Conservation (phyloP, 192 early-diverging fungal genomes). For the Rhizoclosmatium globosum region DNA sequence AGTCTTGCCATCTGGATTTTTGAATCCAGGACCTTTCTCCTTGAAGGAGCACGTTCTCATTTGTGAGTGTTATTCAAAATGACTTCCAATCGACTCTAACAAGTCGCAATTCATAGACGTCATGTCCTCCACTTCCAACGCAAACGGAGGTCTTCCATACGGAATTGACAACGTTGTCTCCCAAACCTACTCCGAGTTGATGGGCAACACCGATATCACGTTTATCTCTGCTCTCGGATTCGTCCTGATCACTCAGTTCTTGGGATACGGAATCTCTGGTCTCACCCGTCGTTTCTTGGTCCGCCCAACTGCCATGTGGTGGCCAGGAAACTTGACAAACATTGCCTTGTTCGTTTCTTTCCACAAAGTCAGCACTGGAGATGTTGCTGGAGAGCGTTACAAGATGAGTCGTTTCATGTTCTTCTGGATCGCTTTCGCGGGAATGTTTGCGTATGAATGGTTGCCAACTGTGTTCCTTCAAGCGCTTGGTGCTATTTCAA, state of each 20-base stretch:
- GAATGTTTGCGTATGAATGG: slow-evolving; percentile 1
- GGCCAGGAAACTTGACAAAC: slow-evolving; percentile 20
- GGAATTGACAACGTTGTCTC: background rate
- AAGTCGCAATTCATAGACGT: too few species aligned
- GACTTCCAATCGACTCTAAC: too few species aligned
- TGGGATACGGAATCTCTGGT: slow-evolving; percentile 75
- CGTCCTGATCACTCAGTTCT: slow-evolving; percentile 72
- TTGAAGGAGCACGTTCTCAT: slow-evolving; percentile 52
- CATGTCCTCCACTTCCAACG: too few species aligned
- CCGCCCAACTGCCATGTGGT: too few species aligned
- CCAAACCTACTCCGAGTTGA: background rate
- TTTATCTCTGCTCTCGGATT: slow-evolving; percentile 39
- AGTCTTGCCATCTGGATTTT: slow-evolving; percentile 47
- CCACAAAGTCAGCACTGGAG: too few species aligned
- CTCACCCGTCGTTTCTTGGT: too few species aligned
- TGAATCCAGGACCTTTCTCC: slow-evolving; percentile 86
- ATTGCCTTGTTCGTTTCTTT: too few species aligned
- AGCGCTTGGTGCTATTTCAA: slow-evolving; percentile 28
- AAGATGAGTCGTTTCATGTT: too few species aligned
- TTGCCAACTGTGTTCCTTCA: slow-evolving; percentile 39
- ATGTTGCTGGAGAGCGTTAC: too few species aligned
- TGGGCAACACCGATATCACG: slow-evolving; percentile 2
- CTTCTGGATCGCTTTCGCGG: too few species aligned
- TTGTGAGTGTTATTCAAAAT: too few species aligned
- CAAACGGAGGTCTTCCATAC: too few species aligned